Conservation (phyloP, 2,329 filamentous ascomycete species). For the Calonectria pteridis region DNA sequence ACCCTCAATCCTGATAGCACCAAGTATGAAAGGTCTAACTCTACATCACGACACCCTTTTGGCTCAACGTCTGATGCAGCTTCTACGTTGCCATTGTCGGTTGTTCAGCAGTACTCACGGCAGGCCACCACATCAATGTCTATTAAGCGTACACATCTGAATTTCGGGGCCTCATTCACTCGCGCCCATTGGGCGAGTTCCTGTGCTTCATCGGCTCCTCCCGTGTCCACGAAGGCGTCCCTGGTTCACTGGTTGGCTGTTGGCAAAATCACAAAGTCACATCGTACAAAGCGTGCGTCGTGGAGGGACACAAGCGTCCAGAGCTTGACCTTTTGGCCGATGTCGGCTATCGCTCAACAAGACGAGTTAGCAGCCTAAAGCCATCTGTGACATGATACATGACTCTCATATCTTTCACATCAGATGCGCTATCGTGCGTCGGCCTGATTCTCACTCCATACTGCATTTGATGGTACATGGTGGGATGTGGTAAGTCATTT, state of each 20-base stretch:
- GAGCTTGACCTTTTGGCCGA: neutral
- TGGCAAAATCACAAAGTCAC: neutral
- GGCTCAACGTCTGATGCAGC: neutral
- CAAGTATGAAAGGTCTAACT: no score
- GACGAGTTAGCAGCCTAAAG: neutral
- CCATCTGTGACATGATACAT: neutral
- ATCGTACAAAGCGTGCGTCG: neutral
- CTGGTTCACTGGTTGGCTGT: neutral
- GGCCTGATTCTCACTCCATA: neutral
- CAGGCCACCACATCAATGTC: neutral
- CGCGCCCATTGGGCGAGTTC: neutral
- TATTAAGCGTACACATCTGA: neutral
- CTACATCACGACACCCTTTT: no score
- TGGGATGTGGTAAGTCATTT: neutral
- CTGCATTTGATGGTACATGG: neutral
- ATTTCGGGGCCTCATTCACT: no score
- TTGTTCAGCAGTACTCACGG: neutral
- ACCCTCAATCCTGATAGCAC: no score
- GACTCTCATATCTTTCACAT: neutral
- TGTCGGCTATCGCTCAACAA: neutral
- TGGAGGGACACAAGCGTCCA: neutral
- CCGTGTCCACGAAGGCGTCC: neutral
- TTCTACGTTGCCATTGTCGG: neutral
- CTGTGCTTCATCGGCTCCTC: neutral
- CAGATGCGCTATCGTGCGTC: neutral